Base-by-base conservation (phyloP, 2,329 filamentous ascomycete genomes). In the Dactylellina haptotyla region DNA sequence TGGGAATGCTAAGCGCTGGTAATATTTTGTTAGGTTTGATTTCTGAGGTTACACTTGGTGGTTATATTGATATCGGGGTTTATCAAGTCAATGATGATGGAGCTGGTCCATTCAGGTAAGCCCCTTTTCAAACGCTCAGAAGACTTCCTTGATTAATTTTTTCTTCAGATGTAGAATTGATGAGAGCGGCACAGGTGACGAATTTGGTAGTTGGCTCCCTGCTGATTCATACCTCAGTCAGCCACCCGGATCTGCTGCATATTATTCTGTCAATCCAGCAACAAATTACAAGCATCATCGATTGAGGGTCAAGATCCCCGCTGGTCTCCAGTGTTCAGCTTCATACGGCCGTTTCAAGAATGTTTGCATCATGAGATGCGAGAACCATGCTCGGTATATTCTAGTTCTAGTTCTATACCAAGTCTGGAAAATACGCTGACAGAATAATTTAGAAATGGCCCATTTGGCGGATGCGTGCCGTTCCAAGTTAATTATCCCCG, bases 61-160 rank as follows among this genome's bases (percentile, higher is more conserved):
- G n/a, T n/a, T n/a, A n/a, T n/a, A n/a, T n/a, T n/a, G n/a, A n/a
- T 37, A 2, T 2, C 4, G n/a, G 32, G 4, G 46, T 50, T 14
- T 26, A 50, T 16, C 57, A 61, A 48, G 57, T 61, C 1, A 61
- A 61, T 10, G 26, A 43, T 5, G 57, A 63, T n/a, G 43, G 58
- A 12, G 58, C 58, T 14, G 45, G 58, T 9, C 58, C 58, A 9
- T 61, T 48, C 43, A 50, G 57, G 57, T 61, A 26, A 39, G 18
- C 12, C n/a, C n/a, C n/a, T n/a, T n/a, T n/a, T n/a, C n/a, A n/a
- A n/a, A n/a, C 18, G 41, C 2, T 37, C 32, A 4, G 10, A 10
- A 4, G 2, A n/a, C 23, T 10, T 6, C 14, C 12, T 10, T 12
- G n/a, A 16, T 45, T 18, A 45, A n/a, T 2, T 2, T n/a, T n/a